Evolutionary conservation across 495 filamentous ascomycete species (phyloP).

Genomic region (Schizothecium vesticola): DNA sequence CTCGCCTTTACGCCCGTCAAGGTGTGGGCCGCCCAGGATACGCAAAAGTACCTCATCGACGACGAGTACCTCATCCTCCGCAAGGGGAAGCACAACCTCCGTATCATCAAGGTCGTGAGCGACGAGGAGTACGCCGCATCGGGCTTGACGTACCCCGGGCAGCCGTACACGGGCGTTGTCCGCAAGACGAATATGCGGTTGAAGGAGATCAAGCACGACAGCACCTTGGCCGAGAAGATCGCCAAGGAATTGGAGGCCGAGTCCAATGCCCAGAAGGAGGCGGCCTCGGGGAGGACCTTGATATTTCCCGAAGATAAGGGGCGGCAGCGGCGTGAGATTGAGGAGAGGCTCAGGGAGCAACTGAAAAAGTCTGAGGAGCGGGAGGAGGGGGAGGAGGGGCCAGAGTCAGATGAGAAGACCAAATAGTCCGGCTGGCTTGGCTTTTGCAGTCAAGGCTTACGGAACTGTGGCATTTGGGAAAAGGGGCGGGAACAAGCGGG

Average conservation of each 20-base stretch:
- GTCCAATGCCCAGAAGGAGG: constrained; percentile 18
- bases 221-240: constrained; percentile 3
- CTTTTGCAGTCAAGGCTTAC: background rate
- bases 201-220: constrained; percentile 12
- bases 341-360: constrained; percentile 16
- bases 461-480: background rate
- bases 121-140: constrained; percentile 58
- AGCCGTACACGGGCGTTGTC: constrained; percentile 33
- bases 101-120: constrained; percentile 63
- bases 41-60: constrained; percentile 57
- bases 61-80: constrained; percentile 62
- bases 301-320: constrained; percentile 23
- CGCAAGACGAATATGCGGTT: constrained; percentile 28
- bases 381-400: background rate
- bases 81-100: constrained; percentile 75
- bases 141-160: constrained; percentile 42
- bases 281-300: constrained; percentile 1
- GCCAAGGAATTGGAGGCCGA: constrained; percentile 38
- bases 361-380: constrained; percentile 13
- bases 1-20: constrained; percentile 61
- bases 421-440: background rate
- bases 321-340: constrained; percentile 2
- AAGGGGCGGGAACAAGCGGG: background rate
- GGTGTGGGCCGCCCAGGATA: constrained; percentile 52
- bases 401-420: background rate